Conservation (phyloP, 257 asterid genomes). For the Solanum neorickii region DNA sequence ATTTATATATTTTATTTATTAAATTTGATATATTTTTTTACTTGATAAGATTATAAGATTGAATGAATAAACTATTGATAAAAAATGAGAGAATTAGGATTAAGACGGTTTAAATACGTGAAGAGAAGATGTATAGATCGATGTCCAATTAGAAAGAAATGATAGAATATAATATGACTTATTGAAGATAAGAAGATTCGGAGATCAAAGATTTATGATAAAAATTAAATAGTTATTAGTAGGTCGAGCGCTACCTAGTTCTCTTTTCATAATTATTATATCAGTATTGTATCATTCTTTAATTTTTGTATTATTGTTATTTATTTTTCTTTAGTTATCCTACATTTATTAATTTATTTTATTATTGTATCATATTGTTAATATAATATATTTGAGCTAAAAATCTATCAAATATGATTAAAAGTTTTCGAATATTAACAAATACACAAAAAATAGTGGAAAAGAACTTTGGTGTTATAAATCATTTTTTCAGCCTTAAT, state of each 20-base stretch:
- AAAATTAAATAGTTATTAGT: neutral
- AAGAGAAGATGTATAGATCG: neutral
- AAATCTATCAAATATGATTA: neutral
- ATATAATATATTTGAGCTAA: neutral
- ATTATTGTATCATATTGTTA: neutral
- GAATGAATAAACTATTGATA: neutral
- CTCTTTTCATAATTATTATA: neutral
- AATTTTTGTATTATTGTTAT: neutral
- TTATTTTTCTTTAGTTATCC: neutral
- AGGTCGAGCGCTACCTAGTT: neutral
- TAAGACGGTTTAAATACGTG: neutral
- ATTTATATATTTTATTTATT: neutral
- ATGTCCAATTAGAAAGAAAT: neutral
- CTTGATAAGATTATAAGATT: neutral
- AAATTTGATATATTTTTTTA: neutral
- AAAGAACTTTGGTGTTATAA: neutral
- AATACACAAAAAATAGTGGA: neutral
- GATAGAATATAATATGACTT: no score
- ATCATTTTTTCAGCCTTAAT: neutral
- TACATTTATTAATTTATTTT: neutral
- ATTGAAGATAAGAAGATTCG: no score
- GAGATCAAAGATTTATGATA: neutral
- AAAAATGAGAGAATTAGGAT: neutral
- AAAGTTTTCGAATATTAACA: neutral
- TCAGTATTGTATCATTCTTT: neutral